A percentile compares a stretch with the other conserved stretches of the same genome.
These are phyloP conservation scores for Boletus sp. DNA, from an alignment of 768 basidiomycete species.

Conservation along the genomic window DNA sequence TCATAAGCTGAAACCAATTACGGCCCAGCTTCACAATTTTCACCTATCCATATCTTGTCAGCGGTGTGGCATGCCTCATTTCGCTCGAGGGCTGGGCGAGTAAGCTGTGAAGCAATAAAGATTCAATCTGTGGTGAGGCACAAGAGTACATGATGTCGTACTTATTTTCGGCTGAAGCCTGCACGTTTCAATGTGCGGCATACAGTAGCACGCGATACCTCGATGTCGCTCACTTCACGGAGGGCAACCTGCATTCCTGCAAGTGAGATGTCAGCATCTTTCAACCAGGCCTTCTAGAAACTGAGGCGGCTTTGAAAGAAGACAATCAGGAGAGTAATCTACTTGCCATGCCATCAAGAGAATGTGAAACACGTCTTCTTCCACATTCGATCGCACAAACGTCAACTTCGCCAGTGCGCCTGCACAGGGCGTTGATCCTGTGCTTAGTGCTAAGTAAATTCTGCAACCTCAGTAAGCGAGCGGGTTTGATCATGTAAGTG, in stretches of 20 bases:
- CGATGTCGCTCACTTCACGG: not conserved
- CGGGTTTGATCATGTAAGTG: too few species aligned
- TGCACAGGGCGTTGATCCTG: too few species aligned
- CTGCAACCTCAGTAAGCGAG: too few species aligned
- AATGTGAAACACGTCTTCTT: constrained; percentile 8
- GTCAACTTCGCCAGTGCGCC: too few species aligned
- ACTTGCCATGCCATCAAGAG: not conserved
- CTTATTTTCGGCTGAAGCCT: not conserved
- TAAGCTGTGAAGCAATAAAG: not conserved
- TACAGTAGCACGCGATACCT: not conserved
- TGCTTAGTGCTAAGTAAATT: too few species aligned
- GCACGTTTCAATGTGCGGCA: not conserved
- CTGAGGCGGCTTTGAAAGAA: too few species aligned
- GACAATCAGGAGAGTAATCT: too few species aligned
- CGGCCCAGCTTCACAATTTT: too few species aligned
- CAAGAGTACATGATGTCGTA: not conserved
- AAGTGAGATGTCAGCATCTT: not conserved
- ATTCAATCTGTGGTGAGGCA: not conserved
- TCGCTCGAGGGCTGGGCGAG: not conserved
- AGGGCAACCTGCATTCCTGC: not conserved
- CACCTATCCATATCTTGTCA: too few species aligned
- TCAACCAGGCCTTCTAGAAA: not conserved
- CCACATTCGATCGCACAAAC: too few species aligned
- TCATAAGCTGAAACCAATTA: too few species aligned
- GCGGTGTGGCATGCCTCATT: too few species aligned